These are phyloP conservation scores for Dorcoceras hygrometricum DNA, from an alignment of 257 asterid genomes.

Conservation along the genomic window DNA sequence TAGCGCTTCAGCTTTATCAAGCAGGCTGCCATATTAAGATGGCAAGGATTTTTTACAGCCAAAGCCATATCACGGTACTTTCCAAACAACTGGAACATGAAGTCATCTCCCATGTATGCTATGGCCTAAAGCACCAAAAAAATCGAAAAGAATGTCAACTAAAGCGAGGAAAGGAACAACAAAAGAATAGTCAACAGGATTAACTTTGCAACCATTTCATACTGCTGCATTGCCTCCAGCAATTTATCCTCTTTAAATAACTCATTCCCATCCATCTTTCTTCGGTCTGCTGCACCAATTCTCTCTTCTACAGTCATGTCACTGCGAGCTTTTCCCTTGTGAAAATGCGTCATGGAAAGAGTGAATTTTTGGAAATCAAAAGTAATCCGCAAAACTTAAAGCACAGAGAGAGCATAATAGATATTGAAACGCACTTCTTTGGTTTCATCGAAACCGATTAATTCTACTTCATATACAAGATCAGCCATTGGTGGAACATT, in stretches of 20 bases:
- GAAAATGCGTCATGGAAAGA: conserved; percentile 24
- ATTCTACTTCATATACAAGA: conserved; percentile 80
- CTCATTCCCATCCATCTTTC: conserved; percentile 94
- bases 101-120: conserved; percentile 97
- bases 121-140: conserved; percentile 58
- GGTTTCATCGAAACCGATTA: conserved; percentile 95
- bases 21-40: conserved; percentile 93
- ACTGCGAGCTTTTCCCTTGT: conserved; percentile 87
- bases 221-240: conserved; percentile 94
- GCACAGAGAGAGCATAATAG: conserved; percentile 7
- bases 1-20: conserved; percentile 82
- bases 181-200: conserved; percentile 14
- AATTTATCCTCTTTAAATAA: conserved; percentile 83
- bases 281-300: conserved; percentile 87
- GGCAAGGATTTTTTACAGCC: conserved; percentile 97
- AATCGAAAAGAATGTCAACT: not conserved
- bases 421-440: conserved; percentile 62
- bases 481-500: conserved; percentile 93
- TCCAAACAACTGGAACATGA: conserved; percentile 96
- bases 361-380: not conserved
- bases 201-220: conserved; percentile 74
- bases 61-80: conserved; percentile 94
- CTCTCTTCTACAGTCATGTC: conserved; percentile 99
- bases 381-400: not conserved
- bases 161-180: not conserved